Conservation (phyloP, 2,329 filamentous ascomycete species). For the Juglanconis oblonga region DNA sequence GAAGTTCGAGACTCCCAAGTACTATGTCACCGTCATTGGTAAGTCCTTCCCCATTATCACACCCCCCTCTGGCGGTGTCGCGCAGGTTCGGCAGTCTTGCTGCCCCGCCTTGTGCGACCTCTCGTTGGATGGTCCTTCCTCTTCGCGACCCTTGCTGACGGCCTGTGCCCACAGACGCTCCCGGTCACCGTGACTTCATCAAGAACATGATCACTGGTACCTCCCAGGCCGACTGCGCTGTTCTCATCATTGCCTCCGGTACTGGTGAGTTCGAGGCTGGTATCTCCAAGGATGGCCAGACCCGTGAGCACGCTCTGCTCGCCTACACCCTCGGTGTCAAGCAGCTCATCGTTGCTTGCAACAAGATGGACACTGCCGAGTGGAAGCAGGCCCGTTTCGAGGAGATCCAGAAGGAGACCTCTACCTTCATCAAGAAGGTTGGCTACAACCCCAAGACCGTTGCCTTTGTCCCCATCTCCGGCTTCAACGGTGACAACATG, state of each 20-base stretch:
- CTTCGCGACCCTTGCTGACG: conserved; percentile 21
- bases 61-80: not conserved
- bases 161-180: conserved; percentile 63
- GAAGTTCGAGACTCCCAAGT: conserved; percentile 99
- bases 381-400: conserved; percentile 95
- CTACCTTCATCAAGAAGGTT: conserved; percentile 99
- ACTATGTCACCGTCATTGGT: conserved; percentile 98
- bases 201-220: conserved; percentile 99
- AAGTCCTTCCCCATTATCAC: conserved; percentile 35
- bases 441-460: conserved; percentile 99
- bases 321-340: conserved; percentile 99
- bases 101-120: not conserved
- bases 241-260: conserved; percentile 99
- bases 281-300: conserved; percentile 99
- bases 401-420: conserved; percentile 99
- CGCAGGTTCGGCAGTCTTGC: not conserved
- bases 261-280: conserved; percentile 99
- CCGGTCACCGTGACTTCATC: conserved; percentile 99
- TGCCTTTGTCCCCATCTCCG: conserved; percentile 99
- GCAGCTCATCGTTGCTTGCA: conserved; percentile 99
- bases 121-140: not conserved
- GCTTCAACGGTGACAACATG: conserved; percentile 99
- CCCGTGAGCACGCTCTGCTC: conserved; percentile 99
- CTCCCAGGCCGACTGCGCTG: conserved; percentile 98
- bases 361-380: conserved; percentile 99